phyloP scores from a whole-genome alignment of 768 basidiomycete genomes.

The Pisolithus sp. region DNA sequence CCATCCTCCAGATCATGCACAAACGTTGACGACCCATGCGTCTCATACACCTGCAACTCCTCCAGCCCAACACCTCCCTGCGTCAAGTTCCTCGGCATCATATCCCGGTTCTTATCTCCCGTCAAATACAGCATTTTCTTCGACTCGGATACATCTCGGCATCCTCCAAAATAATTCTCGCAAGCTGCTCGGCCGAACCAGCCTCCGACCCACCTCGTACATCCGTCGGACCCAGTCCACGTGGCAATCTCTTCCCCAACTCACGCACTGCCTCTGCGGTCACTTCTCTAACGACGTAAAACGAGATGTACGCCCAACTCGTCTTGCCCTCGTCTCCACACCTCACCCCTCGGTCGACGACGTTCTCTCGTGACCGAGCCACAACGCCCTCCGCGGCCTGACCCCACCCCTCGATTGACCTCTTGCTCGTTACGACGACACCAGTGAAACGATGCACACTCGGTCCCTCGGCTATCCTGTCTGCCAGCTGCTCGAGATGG shows the following conservation, averaged over 20 bases:
- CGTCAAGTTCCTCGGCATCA: slow-evolving; percentile 44
- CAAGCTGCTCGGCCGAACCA: slow-evolving; percentile 67
- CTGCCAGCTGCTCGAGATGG: slow-evolving; percentile 42
- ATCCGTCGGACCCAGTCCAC: slow-evolving; percentile 24
- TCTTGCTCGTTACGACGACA: slow-evolving; percentile 72
- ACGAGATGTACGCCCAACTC: slow-evolving; percentile 54
- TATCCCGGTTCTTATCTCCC: slow-evolving; percentile 83
- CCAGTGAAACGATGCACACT: slow-evolving; percentile 34
- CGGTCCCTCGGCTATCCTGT: slow-evolving; percentile 37
- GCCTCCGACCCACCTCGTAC: slow-evolving; percentile 43
- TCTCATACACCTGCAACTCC: slow-evolving; percentile 64
- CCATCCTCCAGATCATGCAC: slow-evolving; percentile 33
- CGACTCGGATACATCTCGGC: neutral
- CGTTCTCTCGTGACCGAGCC: neutral
- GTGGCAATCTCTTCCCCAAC: slow-evolving; percentile 34
- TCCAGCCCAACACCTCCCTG: slow-evolving; percentile 40
- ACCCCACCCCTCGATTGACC: slow-evolving; percentile 71
- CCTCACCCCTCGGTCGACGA: neutral
- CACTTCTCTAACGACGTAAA: slow-evolving; percentile 72
- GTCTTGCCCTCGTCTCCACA: slow-evolving; percentile 9
- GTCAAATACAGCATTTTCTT: slow-evolving; percentile 61
- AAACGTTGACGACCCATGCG: slow-evolving; percentile 50
- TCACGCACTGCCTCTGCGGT: slow-evolving; percentile 45
- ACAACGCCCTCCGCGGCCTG: slow-evolving; percentile 27
- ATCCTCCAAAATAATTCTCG: slow-evolving; percentile 48